Base-by-base conservation (phyloP, 768 basidiomycete genomes). In the Boletus pseudo-olivaceus region DNA sequence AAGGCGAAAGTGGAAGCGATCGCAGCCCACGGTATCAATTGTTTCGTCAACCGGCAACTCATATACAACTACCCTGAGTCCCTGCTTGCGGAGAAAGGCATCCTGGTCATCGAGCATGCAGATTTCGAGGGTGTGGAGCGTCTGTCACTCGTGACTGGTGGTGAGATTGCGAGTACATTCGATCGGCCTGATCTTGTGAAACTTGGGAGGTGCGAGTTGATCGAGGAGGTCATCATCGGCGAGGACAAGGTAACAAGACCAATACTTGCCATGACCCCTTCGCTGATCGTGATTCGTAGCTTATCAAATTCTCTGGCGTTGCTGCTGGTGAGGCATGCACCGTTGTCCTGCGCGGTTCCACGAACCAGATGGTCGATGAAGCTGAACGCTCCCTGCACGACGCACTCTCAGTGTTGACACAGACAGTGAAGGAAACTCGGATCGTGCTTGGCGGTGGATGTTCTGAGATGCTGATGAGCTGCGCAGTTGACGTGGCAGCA, bases 1-100 rank as follows among this genome's bases (percentile, higher is more conserved):
- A 97, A 96, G 75, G 87, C 84, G 55, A 99, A 98, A 76, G 95
- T 99, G 7, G 91, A 93, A 43, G 84, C 87, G 14, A 98, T 99
- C 64, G 93, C 94, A 6, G 72, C 88, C 1, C 94, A 97, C 62
- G 96, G 96, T 49, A 92, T 98, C 77, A 98, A 93, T 65, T 88
- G 86, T 72, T 98, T 99, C 70, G 93, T 98, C 58, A 99, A 99
- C 76, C 84, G 97, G 47, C 97, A 99, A 69, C 81, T 99, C 42
- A 92, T 99, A 74, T 99, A 98, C 84, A 98, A 99, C 80, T 98
- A 98, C 69, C 97, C 97, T 40, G 97, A 99, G 71, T 91, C 88
- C 1, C 76, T 99, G 0, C 81, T 99, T n/a, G 80, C 95, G 3
- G 97, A 98, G 68, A 86, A 87, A 57, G 96, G 97, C 51, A 93